phyloP scores from a whole-genome alignment of 164 flowering plant genomes.

The Piper longum region DNA sequence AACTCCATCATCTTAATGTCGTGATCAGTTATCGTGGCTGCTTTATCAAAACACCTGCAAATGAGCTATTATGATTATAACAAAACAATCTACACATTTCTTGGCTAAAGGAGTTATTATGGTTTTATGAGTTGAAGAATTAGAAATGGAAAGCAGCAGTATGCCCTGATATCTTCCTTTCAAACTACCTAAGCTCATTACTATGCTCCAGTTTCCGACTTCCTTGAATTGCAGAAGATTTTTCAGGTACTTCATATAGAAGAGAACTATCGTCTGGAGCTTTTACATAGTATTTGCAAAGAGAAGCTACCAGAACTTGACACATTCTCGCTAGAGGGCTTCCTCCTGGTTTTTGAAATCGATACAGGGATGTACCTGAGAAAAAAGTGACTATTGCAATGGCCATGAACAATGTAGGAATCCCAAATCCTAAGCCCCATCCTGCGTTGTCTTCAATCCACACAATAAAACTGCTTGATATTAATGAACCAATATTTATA shows the following conservation, averaged over 20 bases:
- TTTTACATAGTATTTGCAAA: conserved; percentile 39
- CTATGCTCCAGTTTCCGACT: conserved; percentile 71
- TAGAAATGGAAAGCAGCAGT: too few relatives aligned
- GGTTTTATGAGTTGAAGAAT: too few relatives aligned
- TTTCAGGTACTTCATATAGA: conserved; percentile 54
- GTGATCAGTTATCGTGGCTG: conserved; percentile 49
- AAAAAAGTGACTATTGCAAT: conserved; percentile 66
- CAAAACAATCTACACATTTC: neutral
- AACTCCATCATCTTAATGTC: conserved; percentile 44
- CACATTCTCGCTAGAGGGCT: conserved; percentile 78
- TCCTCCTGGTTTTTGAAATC: conserved; percentile 88
- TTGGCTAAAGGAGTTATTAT: too few relatives aligned
- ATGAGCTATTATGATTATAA: neutral
- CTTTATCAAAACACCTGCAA: conserved; percentile 65
- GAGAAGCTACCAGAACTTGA: conserved; percentile 74
- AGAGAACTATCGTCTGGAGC: conserved; percentile 55
- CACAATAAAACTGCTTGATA: conserved; percentile 64
- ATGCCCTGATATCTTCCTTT: too few relatives aligned
- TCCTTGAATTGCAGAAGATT: conserved; percentile 62
- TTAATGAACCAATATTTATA: conserved; percentile 68
- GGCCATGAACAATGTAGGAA: conserved; percentile 75
- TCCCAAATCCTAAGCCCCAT: conserved; percentile 89
- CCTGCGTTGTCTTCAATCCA: conserved; percentile 84
- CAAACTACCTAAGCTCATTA: conserved; percentile 47
- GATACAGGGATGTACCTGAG: conserved; percentile 60